phyloP scores from a whole-genome alignment of 2,329 filamentous ascomycete species.

The Paecilomyces dactylethromorphus region DNA sequence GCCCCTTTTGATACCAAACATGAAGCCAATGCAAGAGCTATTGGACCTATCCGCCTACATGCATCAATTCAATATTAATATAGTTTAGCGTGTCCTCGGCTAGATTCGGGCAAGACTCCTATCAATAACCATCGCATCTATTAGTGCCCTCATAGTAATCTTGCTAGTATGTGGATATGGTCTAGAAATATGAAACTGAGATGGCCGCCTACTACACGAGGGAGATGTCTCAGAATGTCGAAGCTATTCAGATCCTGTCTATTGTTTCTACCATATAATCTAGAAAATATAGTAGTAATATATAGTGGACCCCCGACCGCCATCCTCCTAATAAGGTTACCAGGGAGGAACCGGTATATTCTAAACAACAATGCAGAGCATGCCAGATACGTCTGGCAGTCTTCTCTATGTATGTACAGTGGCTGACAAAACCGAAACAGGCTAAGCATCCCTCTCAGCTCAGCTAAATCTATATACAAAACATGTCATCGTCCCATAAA shows the following conservation, averaged over 20 bases:
- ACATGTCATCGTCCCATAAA: neutral
- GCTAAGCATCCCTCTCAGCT: neutral
- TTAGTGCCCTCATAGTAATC: no score
- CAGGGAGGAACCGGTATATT: no score
- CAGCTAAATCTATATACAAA: neutral
- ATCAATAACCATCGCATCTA: neutral
- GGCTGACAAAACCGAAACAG: neutral
- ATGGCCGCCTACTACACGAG: no score
- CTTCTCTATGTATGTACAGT: neutral
- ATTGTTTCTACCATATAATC: no score
- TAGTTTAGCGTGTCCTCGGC: neutral
- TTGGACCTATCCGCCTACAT: neutral
- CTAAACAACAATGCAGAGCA: no score
- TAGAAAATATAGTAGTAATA: no score
- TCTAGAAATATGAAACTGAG: no score
- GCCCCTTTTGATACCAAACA: neutral
- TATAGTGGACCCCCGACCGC: no score
- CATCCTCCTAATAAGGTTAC: no score
- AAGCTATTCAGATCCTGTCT: no score
- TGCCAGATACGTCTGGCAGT: neutral
- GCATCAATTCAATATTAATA: neutral
- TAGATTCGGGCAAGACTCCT: neutral
- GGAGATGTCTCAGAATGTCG: no score
- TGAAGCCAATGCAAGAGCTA: neutral
- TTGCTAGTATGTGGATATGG: no score